Base-by-base conservation (phyloP, 1,139 yeast genomes). In the Yamadazyma siamensis region DNA sequence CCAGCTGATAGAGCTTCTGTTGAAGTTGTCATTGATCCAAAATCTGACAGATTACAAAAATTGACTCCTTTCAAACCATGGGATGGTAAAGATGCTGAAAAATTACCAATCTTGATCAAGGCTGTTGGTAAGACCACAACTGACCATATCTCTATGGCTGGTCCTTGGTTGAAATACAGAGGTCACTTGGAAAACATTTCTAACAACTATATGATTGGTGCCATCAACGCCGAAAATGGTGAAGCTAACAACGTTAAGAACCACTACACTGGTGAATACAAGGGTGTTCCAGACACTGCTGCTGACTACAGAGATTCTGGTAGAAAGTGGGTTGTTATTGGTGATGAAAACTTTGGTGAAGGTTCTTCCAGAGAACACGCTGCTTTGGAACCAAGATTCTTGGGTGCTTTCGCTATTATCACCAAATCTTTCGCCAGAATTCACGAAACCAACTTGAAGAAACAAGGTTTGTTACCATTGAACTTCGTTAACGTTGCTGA, bases 341-440 rank as follows among this genome's bases (percentile, higher is more conserved):
- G 97, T 72, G 98, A 88, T 64, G 96, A 91, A 71, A 91, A 91
- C 77, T 86, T 88, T 57, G 98, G 98, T 77, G 98, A 91, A 75
- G 98, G 98, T 74, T 91, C 98, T 41, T 89, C 97, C 54, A 88
- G 98, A 80, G 98, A 91, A 74, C 98, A 91, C 66, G 98, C 98
- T 60, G 98, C 98, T 52, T 81, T 91, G 61, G 96, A 89, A 77
- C 98, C 98, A 72, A 85, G 98, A 77, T 91, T 71, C 91, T 79
- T 91, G 60, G 98, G 98, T 74, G 98, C 94, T 59, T 86, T 83
- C 60, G 96, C 96, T 50, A 88, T 91, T 65, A 83, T 91, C 56
- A 85, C 95, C 62, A 89, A 87, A 73, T 91, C 98, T 28, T 91
- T 91, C 64, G 98, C 98, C 46, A 88, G 98, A 77, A 91, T 91